Evolutionary conservation across 1,284 basidiomycete genomes (phyloP).

Genomic region (Xerocomus nothofagi): DNA sequence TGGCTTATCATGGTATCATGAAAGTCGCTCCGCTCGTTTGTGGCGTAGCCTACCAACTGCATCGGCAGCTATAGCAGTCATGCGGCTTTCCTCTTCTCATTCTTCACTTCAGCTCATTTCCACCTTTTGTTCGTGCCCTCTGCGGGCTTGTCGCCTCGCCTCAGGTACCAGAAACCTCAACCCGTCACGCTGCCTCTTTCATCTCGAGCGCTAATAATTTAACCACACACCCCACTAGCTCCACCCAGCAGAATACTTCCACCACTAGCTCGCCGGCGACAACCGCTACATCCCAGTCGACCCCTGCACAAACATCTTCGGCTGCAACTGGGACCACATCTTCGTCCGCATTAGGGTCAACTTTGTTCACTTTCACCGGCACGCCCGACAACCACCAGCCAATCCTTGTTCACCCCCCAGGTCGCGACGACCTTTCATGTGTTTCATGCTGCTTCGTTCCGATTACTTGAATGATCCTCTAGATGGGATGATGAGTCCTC

Average conservation of each 20-base stretch:
- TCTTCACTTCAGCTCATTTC: conserved; percentile 1
- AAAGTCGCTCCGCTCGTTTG: not conserved
- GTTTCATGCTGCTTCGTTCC: not conserved
- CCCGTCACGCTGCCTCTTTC: not conserved
- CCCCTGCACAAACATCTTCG: conserved; percentile 4
- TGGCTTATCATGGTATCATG: not conserved
- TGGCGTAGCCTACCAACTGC: too few species aligned
- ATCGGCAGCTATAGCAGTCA: too few species aligned
- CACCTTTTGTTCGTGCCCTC: conserved; percentile 23
- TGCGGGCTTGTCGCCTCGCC: conserved; percentile 1
- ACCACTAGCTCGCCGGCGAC: not conserved
- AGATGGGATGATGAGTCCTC: conserved; percentile 4
- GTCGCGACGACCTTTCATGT: conserved; percentile 21
- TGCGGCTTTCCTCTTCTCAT: not conserved
- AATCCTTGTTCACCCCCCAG: conserved; percentile 12
- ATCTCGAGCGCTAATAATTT: conserved; percentile 14
- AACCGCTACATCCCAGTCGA: conserved; percentile 3
- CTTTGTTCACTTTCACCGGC: not conserved
- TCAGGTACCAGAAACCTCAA: conserved; percentile 8
- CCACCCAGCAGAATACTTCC: not conserved
- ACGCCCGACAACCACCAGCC: not conserved
- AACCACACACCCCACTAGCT: not conserved
- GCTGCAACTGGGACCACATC: not conserved
- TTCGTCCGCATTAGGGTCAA: not conserved
- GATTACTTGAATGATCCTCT: conserved; percentile 5